Evolutionary conservation across 805 yeast genomes (phyloP).

Genomic region (Cyberlindnera xishuangbannaensis): DNA sequence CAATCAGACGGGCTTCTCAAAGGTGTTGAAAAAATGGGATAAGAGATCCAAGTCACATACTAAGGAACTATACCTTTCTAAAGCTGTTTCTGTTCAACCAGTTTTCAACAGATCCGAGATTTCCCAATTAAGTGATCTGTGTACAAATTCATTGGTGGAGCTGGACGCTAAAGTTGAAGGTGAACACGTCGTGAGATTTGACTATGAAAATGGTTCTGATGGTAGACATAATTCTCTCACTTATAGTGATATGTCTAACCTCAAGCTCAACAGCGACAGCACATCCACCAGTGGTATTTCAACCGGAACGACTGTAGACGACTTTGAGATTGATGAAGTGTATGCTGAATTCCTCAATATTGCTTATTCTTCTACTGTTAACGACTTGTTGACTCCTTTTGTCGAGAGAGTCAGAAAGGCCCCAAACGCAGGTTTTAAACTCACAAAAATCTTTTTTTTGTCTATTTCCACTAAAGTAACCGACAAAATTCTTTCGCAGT

Average conservation of each 20-base stretch:
- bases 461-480: conserved; percentile 61
- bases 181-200: conserved; percentile 29
- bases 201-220: conserved; percentile 15
- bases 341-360: conserved; percentile 63
- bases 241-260: conserved; percentile 18
- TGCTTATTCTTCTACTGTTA: conserved; percentile 32
- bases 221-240: conserved; percentile 13
- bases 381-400: conserved; percentile 39
- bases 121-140: conserved; percentile 73
- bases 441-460: conserved; percentile 69
- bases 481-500: conserved; percentile 41
- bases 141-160: conserved; percentile 62
- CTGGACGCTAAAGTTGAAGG: conserved; percentile 65
- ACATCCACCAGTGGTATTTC: conserved; percentile 2
- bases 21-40: conserved; percentile 97
- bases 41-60: conserved; percentile 93
- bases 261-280: too few relatives aligned
- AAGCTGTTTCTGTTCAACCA: conserved; percentile 95
- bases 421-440: conserved; percentile 35
- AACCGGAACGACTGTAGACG: conserved; percentile 20
- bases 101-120: conserved; percentile 89
- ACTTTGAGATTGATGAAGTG: conserved; percentile 57
- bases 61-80: conserved; percentile 81
- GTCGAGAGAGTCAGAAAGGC: conserved; percentile 35
- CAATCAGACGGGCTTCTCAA: conserved; percentile 93